Base-by-base conservation (phyloP, 768 basidiomycete genomes). In the Lyophyllum decastes region DNA sequence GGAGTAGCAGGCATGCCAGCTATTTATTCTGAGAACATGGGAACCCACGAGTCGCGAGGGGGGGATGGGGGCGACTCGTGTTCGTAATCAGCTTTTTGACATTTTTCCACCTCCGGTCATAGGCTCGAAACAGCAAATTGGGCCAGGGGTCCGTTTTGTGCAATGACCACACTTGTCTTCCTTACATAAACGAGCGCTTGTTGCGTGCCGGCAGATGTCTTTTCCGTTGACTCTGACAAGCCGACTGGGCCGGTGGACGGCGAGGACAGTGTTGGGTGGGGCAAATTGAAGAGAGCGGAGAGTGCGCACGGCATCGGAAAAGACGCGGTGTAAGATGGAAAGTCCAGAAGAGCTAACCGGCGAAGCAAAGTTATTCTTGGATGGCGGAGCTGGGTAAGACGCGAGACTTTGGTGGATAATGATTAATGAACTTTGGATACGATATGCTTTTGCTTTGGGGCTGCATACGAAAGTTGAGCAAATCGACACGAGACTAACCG, bases 11-110 rank as follows among this genome's bases (percentile, higher is more conserved):
- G 30, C 26, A 40, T 22, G 3, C 17, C 21, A 27, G 59, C 46
- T 60, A 60, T 63, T 60, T 30, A 30, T 30, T 30, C 9, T 63
- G 59, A 60, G 55, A 57, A 45, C 59, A 57, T 52, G 61, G 55
- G 49, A 59, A 52, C 17, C 25, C 47, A 56, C 51, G 47, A 44
- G 54, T 19, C 48, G 30, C 5, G 40, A n/a, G n/a, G n/a, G n/a
- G n/a, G n/a, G n/a, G n/a, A n/a, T n/a, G n/a, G n/a, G 11, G 6
- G 35, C 11, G 11, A 12, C 35, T 44, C 55, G 35, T 34, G 21
- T 22, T 44, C 17, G 25, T 17, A n/a, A 49, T 61, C 34, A 55
- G 27, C 26, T 30, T 49, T 25, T 49, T 24, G 4, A 55, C 16
- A 11, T 38, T 38, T 33, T 40, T 53, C 43, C 12, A 27, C 40